Conservation (phyloP, 2,329 filamentous ascomycete species). For the Aspergillus tubingensis region DNA sequence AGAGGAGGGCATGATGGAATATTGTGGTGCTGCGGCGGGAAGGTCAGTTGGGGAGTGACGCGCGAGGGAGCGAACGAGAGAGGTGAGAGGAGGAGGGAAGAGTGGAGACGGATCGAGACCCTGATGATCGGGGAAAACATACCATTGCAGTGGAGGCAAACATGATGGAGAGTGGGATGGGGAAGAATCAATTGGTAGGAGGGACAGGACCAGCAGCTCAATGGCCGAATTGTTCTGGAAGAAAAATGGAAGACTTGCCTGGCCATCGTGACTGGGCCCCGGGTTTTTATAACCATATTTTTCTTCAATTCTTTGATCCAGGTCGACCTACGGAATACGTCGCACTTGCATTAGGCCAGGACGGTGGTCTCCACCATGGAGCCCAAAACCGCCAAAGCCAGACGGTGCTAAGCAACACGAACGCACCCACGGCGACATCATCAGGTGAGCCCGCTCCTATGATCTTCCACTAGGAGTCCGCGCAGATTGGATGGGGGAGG, state of each 20-base stretch:
- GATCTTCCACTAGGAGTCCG: slow-evolving; percentile 11
- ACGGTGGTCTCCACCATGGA: slow-evolving; percentile 15
- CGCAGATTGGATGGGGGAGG: slow-evolving; percentile 4
- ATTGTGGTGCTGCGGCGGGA: slow-evolving; percentile 14
- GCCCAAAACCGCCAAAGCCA: slow-evolving; percentile 6
- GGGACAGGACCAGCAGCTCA: slow-evolving; percentile 1
- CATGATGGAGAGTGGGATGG: slow-evolving; percentile 8
- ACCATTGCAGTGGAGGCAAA: slow-evolving; percentile 13
- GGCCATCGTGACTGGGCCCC: slow-evolving; percentile 6
- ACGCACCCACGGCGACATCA: slow-evolving; percentile 21
- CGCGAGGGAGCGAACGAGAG: background rate
- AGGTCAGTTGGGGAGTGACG: background rate
- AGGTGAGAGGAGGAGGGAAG: background rate
- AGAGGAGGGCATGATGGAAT: slow-evolving; percentile 23
- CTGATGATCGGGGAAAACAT: slow-evolving; percentile 2
- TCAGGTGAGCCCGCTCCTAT: slow-evolving; percentile 23
- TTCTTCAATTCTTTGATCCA: slow-evolving; percentile 13
- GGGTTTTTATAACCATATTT: slow-evolving; percentile 9
- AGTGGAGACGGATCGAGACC: background rate
- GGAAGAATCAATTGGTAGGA: slow-evolving; percentile 4
- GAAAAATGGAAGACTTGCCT: background rate
- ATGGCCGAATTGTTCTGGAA: slow-evolving; percentile 4
- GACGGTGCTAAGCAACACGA: slow-evolving; percentile 19
- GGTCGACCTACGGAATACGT: slow-evolving; percentile 13
- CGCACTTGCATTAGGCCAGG: slow-evolving; percentile 24